Evolutionary conservation across 2,329 filamentous ascomycete species (phyloP).

Genomic region (Alternaria metachromatica): DNA sequence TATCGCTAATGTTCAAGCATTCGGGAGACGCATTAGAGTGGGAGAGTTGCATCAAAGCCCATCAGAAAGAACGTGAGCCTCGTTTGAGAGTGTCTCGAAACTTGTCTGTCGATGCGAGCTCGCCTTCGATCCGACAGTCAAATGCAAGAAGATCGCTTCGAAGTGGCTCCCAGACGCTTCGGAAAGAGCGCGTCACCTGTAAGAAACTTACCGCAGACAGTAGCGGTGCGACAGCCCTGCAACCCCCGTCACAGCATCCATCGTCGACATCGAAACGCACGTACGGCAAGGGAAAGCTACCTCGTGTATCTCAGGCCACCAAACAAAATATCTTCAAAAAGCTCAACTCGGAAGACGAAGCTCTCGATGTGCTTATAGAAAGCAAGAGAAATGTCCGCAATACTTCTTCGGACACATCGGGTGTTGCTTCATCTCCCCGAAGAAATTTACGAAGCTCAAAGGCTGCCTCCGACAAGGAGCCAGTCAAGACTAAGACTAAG

Average conservation of each 20-base stretch:
- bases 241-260: background rate
- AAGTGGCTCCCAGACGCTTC: background rate
- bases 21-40: slow-evolving; percentile 30
- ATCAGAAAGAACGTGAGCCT: background rate
- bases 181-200: background rate
- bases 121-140: background rate
- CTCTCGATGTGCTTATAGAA: slow-evolving; percentile 6
- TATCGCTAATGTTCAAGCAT: slow-evolving; percentile 31
- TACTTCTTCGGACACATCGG: background rate
- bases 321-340: slow-evolving; percentile 19
- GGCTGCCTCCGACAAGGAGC: background rate
- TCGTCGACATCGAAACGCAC: background rate
- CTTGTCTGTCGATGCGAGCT: slow-evolving; percentile 3
- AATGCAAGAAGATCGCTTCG: background rate
- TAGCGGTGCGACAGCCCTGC: background rate
- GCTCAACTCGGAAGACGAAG: slow-evolving; percentile 4
- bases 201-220: background rate
- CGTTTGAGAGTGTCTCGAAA: background rate
- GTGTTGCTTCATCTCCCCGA: background rate
- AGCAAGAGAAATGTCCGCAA: background rate
- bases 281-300: slow-evolving; percentile 21
- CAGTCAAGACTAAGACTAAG: background rate
- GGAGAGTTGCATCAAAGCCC: slow-evolving; percentile 19
- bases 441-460: slow-evolving; percentile 2
- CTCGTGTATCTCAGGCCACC: slow-evolving; percentile 17